Evolutionary conservation across 768 basidiomycete genomes (phyloP), one percentile per base, ranked within the genome.

Genomic region (Mycena indigotica): DNA sequence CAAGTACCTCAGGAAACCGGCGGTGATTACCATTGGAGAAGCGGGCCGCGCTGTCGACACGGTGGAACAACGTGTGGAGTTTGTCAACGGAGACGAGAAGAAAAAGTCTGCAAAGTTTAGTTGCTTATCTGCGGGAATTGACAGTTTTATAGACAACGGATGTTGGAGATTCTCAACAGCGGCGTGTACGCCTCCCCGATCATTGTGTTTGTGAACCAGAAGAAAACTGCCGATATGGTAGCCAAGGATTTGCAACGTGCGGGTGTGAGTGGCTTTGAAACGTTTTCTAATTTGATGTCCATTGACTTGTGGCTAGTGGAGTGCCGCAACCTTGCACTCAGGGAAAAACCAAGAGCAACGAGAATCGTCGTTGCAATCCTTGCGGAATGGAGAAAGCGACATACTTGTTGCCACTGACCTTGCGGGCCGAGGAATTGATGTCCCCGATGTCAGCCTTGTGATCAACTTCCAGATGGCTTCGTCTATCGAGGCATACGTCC

Each of bases 141-240:
- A 61, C 65, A 50, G 65, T 66, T 17, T 48, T 61, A 17, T 67
- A 97, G 94, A 73, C 85, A 89, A 60, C 83, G 86, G 46, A 71
- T 98, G 69, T 75, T 97, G 67, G 96, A 98, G 69, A 93, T 98
- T 62, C 86, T 99, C 73, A 93, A 95, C 77, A 88, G 87, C 60
- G 88, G 86, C 39, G 79, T 83, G 60, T 93, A 86, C 71, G 73
- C 86, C 30, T 85, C 97, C 17, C 97, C 97, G 4, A 98, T 99
- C 65, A 99, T 99, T 62, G 91, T 95, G 19, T 99, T 98, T 75
- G 95, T 98, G 78, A 98, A 98, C 72, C 95, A 98, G 74, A 99
- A 99, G 81, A 97, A 98, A 81, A 96, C 94, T 13, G 96, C 95
- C 50, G 97, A 99, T 70, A 93, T 95, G 88, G 93, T 99, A 29